Evolutionary conservation across 1,284 basidiomycete species (phyloP).

Genomic region (Bjerkandera adusta): DNA sequence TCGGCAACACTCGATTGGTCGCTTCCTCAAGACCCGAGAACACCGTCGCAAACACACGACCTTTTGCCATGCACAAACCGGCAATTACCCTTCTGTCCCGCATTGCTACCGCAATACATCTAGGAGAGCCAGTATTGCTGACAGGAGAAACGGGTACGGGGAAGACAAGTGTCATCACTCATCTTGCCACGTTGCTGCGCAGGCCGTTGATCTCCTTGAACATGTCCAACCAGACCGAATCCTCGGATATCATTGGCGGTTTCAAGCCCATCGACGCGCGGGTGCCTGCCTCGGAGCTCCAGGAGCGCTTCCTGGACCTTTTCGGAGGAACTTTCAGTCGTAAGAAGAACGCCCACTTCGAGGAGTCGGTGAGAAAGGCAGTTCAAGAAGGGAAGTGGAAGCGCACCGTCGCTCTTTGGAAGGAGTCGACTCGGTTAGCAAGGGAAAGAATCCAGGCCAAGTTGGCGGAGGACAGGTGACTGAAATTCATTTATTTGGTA

Average conservation of each 20-base stretch:
- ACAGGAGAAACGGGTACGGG: constrained; percentile 99
- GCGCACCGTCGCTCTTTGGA: constrained; percentile 83
- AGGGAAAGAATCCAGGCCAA: constrained; percentile 56
- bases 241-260: constrained; percentile 91
- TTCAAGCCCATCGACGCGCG: constrained; percentile 93
- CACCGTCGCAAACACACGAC: constrained; percentile 39
- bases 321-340: constrained; percentile 90
- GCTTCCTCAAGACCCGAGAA: constrained; percentile 40
- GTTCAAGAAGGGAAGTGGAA: constrained; percentile 86
- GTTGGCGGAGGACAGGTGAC: constrained; percentile 42
- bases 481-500: constrained; percentile 18
- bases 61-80: constrained; percentile 91
- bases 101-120: constrained; percentile 73
- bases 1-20: constrained; percentile 56
- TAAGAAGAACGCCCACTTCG: constrained; percentile 88
- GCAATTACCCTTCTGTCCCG: constrained; percentile 82
- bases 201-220: constrained; percentile 88
- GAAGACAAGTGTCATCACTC: constrained; percentile 92
- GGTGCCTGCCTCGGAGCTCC: constrained; percentile 73
- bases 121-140: constrained; percentile 85
- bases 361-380: constrained; percentile 83
- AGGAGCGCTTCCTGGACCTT: constrained; percentile 78
- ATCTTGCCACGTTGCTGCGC: constrained; percentile 81
- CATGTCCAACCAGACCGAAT: constrained; percentile 95
- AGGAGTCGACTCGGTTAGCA: constrained; percentile 72